These are phyloP conservation scores for Zasmidium citrigriseum DNA, from an alignment of 2,329 filamentous ascomycete species.

Conservation along the genomic window DNA sequence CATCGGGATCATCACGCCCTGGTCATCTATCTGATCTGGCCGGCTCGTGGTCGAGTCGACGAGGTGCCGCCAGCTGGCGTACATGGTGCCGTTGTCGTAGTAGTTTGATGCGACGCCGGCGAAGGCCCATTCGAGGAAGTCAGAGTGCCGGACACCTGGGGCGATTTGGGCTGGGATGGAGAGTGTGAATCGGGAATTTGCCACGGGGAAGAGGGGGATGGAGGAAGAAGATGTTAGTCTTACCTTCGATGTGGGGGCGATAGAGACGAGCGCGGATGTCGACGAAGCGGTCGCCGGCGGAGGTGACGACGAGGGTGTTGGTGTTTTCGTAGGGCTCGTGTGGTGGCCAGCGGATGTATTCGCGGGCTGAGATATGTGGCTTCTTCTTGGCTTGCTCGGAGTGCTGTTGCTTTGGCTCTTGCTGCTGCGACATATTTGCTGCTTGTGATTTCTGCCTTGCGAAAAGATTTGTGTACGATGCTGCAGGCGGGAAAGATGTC, in stretches of 20 bases:
- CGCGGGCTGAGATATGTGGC: slow-evolving; percentile 56
- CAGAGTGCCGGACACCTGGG: slow-evolving; percentile 30
- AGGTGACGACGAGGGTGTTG: slow-evolving; percentile 65
- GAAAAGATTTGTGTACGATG: neutral
- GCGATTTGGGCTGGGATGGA: slow-evolving; percentile 1
- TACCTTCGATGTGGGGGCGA: neutral
- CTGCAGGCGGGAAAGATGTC: neutral
- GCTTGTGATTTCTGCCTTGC: too few species aligned
- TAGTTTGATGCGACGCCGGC: slow-evolving; percentile 54
- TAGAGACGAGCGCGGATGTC: slow-evolving; percentile 53
- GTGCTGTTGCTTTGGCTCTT: too few species aligned
- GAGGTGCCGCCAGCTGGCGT: slow-evolving; percentile 59
- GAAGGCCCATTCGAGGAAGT: slow-evolving; percentile 65
- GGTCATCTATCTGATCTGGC: slow-evolving; percentile 49
- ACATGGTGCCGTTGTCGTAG: slow-evolving; percentile 9
- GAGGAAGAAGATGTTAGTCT: neutral
- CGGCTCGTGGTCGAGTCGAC: slow-evolving; percentile 55
- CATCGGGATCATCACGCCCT: slow-evolving; percentile 57
- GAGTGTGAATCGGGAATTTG: neutral
- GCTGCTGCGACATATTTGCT: slow-evolving; percentile 5
- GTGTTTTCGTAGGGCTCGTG: slow-evolving; percentile 60
- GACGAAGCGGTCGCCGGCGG: slow-evolving; percentile 58
- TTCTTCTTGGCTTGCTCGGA: neutral
- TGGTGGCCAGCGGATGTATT: slow-evolving; percentile 61
- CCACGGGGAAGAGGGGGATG: neutral